Evolutionary conservation across 371 early-diverging fungal species (phyloP), one percentile per base, ranked within the genome.

Genomic region (Fennellomyces sp.): DNA sequence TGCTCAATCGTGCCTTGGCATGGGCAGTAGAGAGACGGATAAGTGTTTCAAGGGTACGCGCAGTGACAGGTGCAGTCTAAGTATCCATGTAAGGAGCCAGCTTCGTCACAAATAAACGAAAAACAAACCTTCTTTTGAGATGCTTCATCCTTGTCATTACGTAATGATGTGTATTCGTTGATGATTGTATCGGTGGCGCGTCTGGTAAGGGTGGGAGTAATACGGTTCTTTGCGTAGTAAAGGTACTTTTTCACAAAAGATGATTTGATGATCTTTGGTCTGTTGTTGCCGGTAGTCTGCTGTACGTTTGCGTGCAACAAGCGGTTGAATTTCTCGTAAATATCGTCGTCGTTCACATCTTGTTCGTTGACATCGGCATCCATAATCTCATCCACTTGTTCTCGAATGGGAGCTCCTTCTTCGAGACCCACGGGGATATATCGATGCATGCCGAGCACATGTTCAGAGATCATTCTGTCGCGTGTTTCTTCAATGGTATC

Each of bases 11-110:
- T 35, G 93, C 85, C 78, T 99, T 99, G 45, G 99, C 99, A 76
- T 98, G 95, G 6, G 99, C 99, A 10, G 99, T 98, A 3, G 98
- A 86, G 53, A 99, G 77, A 79, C 99, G 94, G 66, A 99, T 99
- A 52, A 99, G 80, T 0, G 99, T 99, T 76, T 99, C 99, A 31
- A 99, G 85, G 12, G 99, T 94, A 84, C 99, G 93, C 7, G 99
- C 94, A 6, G 99, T 99, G 45, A 99, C 86, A 15, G 99, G 99
- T 19, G 79, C 82, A 38, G 80, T 87, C 85, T 78, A 55, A 35
- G 26, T 35, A 15, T 25, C 13, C n/a, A n/a, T n/a, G n/a, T n/a
- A n/a, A n/a, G n/a, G n/a, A n/a, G n/a, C n/a, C n/a, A n/a, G n/a
- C n/a, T n/a, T n/a, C n/a, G n/a, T n/a, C n/a, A n/a, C 25, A 39